Conservation (phyloP, 176 grass and related monocot genomes). For the Rhipidocladum racemiflorum region DNA sequence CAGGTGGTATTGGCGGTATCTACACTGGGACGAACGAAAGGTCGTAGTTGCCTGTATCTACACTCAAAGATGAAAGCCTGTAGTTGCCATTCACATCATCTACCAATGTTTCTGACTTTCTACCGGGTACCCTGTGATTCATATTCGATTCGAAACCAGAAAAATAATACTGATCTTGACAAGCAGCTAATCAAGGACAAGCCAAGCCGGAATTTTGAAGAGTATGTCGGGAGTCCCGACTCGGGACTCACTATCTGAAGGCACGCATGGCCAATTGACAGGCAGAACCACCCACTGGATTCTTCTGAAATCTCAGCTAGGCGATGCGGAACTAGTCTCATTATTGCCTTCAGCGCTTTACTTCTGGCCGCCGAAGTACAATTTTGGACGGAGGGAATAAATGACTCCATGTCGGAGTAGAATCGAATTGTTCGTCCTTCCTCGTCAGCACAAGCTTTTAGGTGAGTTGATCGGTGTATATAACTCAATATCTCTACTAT, state of each 20-base stretch:
- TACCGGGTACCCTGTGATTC: not conserved
- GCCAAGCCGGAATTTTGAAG: not conserved
- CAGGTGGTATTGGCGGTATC: not conserved
- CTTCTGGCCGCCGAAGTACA: not conserved
- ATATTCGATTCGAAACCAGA: not conserved
- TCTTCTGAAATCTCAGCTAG: not conserved
- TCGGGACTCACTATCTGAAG: not conserved
- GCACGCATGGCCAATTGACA: not conserved
- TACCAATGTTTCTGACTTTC: not conserved
- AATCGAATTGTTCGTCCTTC: no score
- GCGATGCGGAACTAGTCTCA: not conserved
- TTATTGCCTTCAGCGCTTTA: not conserved
- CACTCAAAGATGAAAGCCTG: not conserved
- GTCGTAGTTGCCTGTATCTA: not conserved
- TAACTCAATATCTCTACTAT: no score
- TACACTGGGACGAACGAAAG: not conserved
- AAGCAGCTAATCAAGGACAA: slow-evolving; percentile 5
- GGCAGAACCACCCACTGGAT: not conserved
- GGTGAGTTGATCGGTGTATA: no score
- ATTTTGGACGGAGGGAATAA: not conserved
- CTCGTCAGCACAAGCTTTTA: no score
- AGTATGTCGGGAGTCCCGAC: not conserved
- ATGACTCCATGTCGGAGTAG: no score
- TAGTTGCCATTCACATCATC: slow-evolving; percentile 1
- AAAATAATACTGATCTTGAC: not conserved